Evolutionary conservation across 2,329 filamentous ascomycete genomes (phyloP).

Genomic region (Rhynchosporium secalis): DNA sequence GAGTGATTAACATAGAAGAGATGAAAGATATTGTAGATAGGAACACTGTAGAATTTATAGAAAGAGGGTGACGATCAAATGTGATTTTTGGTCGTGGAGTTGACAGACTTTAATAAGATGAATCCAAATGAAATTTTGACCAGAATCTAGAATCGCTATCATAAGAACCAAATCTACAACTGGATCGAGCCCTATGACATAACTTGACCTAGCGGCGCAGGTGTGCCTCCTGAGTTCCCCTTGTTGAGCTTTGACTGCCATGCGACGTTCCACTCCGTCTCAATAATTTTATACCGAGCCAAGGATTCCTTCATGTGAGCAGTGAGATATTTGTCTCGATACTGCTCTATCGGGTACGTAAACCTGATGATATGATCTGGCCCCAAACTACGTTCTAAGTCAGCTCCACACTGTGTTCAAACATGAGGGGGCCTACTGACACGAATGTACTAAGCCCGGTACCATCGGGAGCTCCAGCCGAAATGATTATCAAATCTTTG

Average conservation of each 20-base stretch:
- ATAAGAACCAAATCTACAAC: background rate
- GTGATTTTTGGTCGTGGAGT: no score
- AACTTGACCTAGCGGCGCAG: background rate
- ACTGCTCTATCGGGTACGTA: background rate
- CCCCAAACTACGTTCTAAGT: background rate
- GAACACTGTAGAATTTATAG: background rate
- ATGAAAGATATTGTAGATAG: background rate
- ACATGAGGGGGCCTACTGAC: background rate
- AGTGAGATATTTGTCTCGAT: background rate
- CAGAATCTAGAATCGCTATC: no score
- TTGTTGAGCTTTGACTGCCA: background rate
- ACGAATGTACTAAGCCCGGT: background rate
- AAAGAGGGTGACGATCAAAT: background rate
- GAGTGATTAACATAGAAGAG: conserved; percentile 31
- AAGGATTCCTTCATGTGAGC: background rate
- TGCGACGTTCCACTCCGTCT: background rate
- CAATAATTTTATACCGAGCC: background rate
- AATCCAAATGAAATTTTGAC: no score
- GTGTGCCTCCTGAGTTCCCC: background rate
- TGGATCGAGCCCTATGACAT: background rate
- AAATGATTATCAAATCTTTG: background rate
- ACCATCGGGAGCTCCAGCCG: background rate
- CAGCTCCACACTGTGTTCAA: background rate
- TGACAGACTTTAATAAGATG: no score
- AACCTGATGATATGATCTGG: background rate